Conservation (phyloP, 1,284 basidiomycete genomes). For the Malassezia obtusa region DNA sequence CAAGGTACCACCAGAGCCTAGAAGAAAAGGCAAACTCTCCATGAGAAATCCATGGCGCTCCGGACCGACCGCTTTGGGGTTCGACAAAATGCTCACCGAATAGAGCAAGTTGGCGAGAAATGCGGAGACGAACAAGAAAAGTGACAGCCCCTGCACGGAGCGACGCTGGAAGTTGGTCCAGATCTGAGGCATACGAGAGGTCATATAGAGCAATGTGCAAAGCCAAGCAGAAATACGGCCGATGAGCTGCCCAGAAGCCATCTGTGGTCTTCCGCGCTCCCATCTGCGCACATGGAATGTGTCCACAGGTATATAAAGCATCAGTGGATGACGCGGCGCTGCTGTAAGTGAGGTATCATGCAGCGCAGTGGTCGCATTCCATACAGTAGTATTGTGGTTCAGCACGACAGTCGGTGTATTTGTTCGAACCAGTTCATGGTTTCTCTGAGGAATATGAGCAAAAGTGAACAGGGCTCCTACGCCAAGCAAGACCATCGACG, state of each 20-base stretch:
- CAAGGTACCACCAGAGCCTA: constrained; percentile 41
- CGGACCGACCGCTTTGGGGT: constrained; percentile 23
- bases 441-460: neutral
- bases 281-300: neutral
- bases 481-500: constrained; percentile 17
- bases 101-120: constrained; percentile 42
- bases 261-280: neutral
- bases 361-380: neutral
- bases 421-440: neutral
- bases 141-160: constrained; percentile 38
- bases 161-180: constrained; percentile 40
- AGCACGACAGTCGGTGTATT: neutral
- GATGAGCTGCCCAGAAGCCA: constrained; percentile 15
- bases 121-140: constrained; percentile 42
- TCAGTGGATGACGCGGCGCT: constrained; percentile 6
- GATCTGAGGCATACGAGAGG: constrained; percentile 46
- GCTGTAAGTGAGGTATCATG: neutral
- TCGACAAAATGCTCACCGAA: constrained; percentile 31
- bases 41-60: constrained; percentile 21
- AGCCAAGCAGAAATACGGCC: constrained; percentile 42
- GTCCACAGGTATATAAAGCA: constrained; percentile 1
- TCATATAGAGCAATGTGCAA: constrained; percentile 45
- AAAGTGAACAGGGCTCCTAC: neutral
- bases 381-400: too few species aligned
- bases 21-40: constrained; percentile 42